These are phyloP conservation scores for Thamnidium elegans DNA, from an alignment of 192 early-diverging fungal genomes.

Conservation along the genomic window DNA sequence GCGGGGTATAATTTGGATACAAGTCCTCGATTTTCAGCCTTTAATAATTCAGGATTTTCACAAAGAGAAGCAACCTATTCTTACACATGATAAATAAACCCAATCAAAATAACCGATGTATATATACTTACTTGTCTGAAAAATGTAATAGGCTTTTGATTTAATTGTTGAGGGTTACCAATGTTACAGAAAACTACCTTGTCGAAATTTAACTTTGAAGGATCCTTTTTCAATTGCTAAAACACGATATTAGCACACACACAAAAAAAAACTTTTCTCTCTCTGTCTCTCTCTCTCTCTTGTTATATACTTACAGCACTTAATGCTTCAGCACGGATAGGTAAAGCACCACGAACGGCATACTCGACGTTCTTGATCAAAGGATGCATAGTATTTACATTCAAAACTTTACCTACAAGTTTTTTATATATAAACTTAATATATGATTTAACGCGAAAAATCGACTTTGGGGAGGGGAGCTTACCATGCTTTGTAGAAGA, in stretches of 20 bases:
- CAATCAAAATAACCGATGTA: background rate
- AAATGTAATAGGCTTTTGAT: slow-evolving; percentile 92
- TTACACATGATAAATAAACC: background rate
- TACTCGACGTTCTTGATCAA: slow-evolving; percentile 80
- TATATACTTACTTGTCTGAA: slow-evolving; percentile 76
- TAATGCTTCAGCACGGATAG: slow-evolving; percentile 89
- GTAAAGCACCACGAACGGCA: slow-evolving; percentile 93
- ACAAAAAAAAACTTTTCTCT: background rate
- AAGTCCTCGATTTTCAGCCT: slow-evolving; percentile 53
- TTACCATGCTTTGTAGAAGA: no score
- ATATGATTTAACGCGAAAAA: slow-evolving; percentile 1
- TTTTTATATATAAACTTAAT: background rate
- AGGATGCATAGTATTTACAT: slow-evolving; percentile 68
- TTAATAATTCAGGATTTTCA: slow-evolving; percentile 83
- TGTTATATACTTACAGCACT: slow-evolving; percentile 40
- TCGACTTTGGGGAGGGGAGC: no score
- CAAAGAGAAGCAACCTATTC: slow-evolving; percentile 76
- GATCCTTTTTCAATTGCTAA: slow-evolving; percentile 44
- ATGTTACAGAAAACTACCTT: slow-evolving; percentile 82
- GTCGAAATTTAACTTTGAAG: slow-evolving; percentile 58
- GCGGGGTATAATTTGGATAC: slow-evolving; percentile 65
- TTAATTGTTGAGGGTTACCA: slow-evolving; percentile 90
- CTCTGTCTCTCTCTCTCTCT: background rate
- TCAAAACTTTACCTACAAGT: slow-evolving; percentile 59
- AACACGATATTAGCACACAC: background rate